A percentile compares a stretch with the other conserved stretches of the same genome.
These are phyloP conservation scores for Tetragonia tetragonoides DNA, from an alignment of 148 eudicot genomes.

Conservation along the genomic window DNA sequence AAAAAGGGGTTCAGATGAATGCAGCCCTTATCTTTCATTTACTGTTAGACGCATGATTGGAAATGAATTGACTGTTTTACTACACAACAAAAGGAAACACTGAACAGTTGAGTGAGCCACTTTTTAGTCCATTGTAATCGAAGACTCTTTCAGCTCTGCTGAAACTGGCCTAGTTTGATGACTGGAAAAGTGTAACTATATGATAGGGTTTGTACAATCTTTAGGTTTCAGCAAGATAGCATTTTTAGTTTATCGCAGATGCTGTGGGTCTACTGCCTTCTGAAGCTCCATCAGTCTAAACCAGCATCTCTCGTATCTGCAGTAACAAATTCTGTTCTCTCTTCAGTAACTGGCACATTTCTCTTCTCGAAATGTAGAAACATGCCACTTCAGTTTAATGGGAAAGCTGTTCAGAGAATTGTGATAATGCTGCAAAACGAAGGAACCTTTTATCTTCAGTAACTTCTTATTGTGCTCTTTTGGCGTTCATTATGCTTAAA, in stretches of 20 bases:
- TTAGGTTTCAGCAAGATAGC: not conserved
- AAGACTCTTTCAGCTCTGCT: too few species aligned
- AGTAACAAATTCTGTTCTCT: not conserved
- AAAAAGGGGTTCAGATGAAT: too few species aligned
- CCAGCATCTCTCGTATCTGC: not conserved
- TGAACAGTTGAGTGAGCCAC: too few species aligned
- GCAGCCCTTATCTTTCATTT: too few species aligned
- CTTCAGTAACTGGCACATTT: not conserved
- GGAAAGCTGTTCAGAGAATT: not conserved
- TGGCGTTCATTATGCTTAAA: not conserved
- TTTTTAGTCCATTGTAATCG: too few species aligned
- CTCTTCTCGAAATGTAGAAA: not conserved
- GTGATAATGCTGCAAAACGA: not conserved
- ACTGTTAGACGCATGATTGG: not conserved
- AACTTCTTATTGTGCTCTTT: not conserved
- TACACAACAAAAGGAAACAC: too few species aligned
- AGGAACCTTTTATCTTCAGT: not conserved
- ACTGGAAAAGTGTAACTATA: not conserved
- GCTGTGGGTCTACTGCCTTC: not conserved
- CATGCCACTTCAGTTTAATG: not conserved
- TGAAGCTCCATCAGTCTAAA: not conserved
- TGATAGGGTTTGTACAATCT: not conserved
- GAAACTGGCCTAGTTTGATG: not conserved
- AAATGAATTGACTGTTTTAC: too few species aligned
- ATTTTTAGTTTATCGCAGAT: too few species aligned